Evolutionary conservation across 768 basidiomycete species (phyloP), one percentile per base, ranked within the genome.

Genomic region (Erythrobasidium yunnanense): DNA sequence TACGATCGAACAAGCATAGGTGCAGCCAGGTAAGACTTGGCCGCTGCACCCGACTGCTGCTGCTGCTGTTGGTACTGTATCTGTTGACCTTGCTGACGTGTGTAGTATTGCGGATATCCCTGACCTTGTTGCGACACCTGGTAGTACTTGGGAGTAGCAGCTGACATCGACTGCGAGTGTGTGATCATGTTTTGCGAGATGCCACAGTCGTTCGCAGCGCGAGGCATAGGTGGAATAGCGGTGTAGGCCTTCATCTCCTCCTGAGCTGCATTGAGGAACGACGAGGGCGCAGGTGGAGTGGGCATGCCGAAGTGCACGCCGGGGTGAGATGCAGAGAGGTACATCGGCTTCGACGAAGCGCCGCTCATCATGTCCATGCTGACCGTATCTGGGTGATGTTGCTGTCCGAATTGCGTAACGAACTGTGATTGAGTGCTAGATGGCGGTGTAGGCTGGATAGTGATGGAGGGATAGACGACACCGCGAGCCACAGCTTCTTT

Each of bases 401-500:
- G 13, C 8, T 51, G 8, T 11, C 22, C 25, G 49, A 63, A 63
- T 32, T 63, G 60, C 46, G 60, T 49, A 17, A 49, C 42, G 47
- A 63, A 63, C 30, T 63, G 60, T 2, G 60, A 25, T 46, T 63
- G 60, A 7, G 60, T 34, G 4, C 47, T 50, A 4, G 32, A 5
- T 4, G 60, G 47, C 17, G 60, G 60, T 20, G 60, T 51, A 49
- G 60, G 60, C 17, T 63, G 52, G 22, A 63, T 23, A 17, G 56
- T 46, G 34, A 42, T 42, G 38, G 38, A 11, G 11, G 38, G 38
- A 13, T 58, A 20, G 2, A 5, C 22, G 38, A 20, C 56, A 23
- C 47, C 22, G 2, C 38, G 56, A 15, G 47, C 38, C 17, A 46
- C 22, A 15, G 45, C 56, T 25, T 23, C 34, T n/a, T 46, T 22